Percentiles rank a stretch among this genome's conserved stretches.
phyloP scores from a whole-genome alignment of 345 rosid species.

The Atalantia buxifolia region DNA sequence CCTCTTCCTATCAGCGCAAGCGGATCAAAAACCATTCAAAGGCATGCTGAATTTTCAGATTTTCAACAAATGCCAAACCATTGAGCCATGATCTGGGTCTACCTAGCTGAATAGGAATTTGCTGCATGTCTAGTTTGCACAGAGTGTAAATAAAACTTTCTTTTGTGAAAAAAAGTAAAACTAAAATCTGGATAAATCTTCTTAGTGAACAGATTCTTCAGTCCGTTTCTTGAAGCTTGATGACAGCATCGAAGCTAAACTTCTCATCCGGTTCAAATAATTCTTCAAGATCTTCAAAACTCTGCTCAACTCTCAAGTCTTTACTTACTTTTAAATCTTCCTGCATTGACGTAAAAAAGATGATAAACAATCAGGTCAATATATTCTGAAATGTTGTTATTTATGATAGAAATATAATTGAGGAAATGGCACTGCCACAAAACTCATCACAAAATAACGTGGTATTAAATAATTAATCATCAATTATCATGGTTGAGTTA shows the following conservation, averaged over 20 bases:
- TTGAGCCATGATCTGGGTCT: neutral
- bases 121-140: neutral
- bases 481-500: neutral
- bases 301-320: constrained; percentile 70
- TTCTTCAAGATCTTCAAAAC: constrained; percentile 82
- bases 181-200: neutral
- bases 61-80: neutral
- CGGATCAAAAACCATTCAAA: neutral
- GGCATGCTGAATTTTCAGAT: neutral
- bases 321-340: constrained; percentile 53
- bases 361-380: too few relatives aligned
- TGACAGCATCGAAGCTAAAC: constrained; percentile 60
- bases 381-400: too few relatives aligned
- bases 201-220: constrained; percentile 8
- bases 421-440: neutral
- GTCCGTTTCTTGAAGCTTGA: constrained; percentile 42
- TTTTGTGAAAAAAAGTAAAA: neutral
- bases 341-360: constrained; percentile 32
- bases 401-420: neutral
- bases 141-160: neutral
- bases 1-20: neutral
- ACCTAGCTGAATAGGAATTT: neutral
- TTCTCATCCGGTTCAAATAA: constrained; percentile 62
- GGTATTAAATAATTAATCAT: neutral
- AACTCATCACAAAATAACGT: too few relatives aligned